Evolutionary conservation across 1,139 yeast species (phyloP).

Genomic region (Debaryomycetaceae sp.): DNA sequence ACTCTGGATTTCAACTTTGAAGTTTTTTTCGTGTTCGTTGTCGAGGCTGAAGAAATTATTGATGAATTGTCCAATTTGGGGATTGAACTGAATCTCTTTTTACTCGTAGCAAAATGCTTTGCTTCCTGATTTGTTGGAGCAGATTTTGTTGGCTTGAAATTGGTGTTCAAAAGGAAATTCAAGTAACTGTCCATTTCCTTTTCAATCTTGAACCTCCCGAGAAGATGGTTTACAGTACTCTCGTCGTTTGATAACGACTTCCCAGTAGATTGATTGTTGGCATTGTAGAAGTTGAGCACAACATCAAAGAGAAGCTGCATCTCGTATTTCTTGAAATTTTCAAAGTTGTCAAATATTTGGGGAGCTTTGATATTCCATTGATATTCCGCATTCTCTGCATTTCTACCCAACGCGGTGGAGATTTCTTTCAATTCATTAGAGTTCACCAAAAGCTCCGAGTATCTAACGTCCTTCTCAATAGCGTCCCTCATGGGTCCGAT

Average conservation of each 20-base stretch:
- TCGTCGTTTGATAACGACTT: slow-evolving; percentile 56
- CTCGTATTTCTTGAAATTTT: slow-evolving; percentile 67
- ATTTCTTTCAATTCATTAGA: slow-evolving; percentile 42
- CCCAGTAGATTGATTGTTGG: slow-evolving; percentile 46
- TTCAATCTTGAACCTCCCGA: slow-evolving; percentile 42
- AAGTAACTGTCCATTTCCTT: slow-evolving; percentile 39
- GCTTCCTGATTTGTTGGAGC: neutral
- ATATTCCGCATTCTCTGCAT: slow-evolving; percentile 32
- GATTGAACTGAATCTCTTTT: slow-evolving; percentile 12
- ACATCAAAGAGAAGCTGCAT: slow-evolving; percentile 65
- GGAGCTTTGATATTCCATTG: slow-evolving; percentile 82
- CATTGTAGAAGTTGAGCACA: slow-evolving; percentile 67
- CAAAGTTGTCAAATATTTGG: slow-evolving; percentile 70
- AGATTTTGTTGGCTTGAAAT: slow-evolving; percentile 15
- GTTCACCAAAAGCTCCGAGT: slow-evolving; percentile 38
- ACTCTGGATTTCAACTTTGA: slow-evolving; percentile 67
- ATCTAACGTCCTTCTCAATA: slow-evolving; percentile 52
- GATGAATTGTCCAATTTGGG: slow-evolving; percentile 1
- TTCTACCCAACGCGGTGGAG: slow-evolving; percentile 17
- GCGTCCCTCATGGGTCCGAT: slow-evolving; percentile 53
- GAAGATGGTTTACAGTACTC: slow-evolving; percentile 59
- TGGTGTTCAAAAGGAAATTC: slow-evolving; percentile 27
- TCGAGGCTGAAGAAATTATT: slow-evolving; percentile 2
- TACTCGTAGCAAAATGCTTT: neutral
- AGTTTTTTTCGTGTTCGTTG: slow-evolving; percentile 17